Evolutionary conservation across 768 basidiomycete genomes (phyloP).

Genomic region (Lentinula sp.): DNA sequence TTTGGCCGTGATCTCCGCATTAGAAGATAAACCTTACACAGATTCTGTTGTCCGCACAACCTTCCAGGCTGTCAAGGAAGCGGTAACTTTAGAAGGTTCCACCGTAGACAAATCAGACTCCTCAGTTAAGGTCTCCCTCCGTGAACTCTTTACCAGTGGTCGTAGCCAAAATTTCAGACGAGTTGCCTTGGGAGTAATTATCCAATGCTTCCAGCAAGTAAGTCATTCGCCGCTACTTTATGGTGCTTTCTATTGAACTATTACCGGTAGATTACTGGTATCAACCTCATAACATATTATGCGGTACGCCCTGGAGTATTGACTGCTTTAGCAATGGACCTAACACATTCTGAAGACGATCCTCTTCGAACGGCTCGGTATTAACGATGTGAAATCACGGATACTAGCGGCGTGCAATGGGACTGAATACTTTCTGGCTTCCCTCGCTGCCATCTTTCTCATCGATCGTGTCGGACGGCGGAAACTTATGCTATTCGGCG

Average conservation of each 20-base stretch:
- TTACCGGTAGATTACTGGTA: conserved; percentile 42
- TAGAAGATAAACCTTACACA: conserved; percentile 45
- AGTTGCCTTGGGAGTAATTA: conserved; percentile 45
- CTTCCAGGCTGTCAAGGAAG: conserved; percentile 49
- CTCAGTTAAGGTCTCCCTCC: conserved; percentile 27
- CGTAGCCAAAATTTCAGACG: conserved; percentile 57
- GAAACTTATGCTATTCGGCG: conserved; percentile 65
- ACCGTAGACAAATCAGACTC: conserved; percentile 5
- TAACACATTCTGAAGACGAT: conserved; percentile 31
- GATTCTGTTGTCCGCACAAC: conserved; percentile 43
- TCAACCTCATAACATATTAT: conserved; percentile 61
- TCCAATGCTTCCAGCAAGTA: conserved; percentile 62
- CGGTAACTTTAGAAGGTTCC: conserved; percentile 34
- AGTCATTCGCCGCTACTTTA: not conserved
- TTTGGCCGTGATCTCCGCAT: conserved; percentile 53
- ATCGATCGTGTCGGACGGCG: conserved; percentile 73
- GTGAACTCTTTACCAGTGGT: conserved; percentile 51
- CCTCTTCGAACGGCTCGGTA: conserved; percentile 52
- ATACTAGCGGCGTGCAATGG: conserved; percentile 64
- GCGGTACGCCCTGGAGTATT: conserved; percentile 18
- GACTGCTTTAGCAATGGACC: not conserved
- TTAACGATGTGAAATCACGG: conserved; percentile 50
- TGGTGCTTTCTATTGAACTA: not conserved
- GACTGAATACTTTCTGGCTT: conserved; percentile 68
- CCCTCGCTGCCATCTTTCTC: conserved; percentile 62